phyloP scores from a whole-genome alignment of 2,329 filamentous ascomycete species.

The Fusarium austroafricanum region DNA sequence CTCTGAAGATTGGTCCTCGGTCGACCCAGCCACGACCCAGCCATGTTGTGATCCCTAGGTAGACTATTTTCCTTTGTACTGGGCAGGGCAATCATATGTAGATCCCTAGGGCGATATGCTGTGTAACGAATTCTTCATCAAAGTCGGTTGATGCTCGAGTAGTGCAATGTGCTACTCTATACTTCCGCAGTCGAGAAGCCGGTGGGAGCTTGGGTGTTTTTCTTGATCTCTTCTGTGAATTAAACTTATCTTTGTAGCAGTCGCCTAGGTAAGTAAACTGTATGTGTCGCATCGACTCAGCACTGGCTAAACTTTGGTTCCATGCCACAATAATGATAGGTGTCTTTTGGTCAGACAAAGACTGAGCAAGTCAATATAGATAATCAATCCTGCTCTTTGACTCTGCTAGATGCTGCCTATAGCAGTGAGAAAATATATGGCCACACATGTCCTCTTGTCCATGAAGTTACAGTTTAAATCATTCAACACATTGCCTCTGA shows the following conservation, averaged over 20 bases:
- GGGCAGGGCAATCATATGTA: constrained; percentile 19
- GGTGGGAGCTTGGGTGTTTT: not conserved
- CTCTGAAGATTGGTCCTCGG: not conserved
- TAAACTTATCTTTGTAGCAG: not conserved
- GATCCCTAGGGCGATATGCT: not conserved
- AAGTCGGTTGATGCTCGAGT: not conserved
- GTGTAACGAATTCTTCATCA: not conserved
- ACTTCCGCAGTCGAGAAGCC: not conserved
- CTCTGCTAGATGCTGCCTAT: not conserved
- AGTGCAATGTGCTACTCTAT: not conserved
- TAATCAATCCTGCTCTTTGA: not conserved
- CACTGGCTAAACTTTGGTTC: not conserved
- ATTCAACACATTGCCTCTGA: not conserved
- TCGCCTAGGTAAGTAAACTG: not conserved
- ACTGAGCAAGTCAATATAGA: not conserved
- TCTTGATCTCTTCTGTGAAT: not conserved
- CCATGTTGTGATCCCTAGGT: constrained; percentile 4
- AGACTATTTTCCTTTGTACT: not conserved
- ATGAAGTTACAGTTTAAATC: no score
- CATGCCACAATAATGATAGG: not conserved
- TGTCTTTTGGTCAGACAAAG: not conserved
- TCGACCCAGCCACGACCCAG: constrained; percentile 10
- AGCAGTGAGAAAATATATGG: not conserved
- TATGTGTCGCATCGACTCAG: not conserved
- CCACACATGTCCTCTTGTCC: not conserved